Percentiles rank a stretch among this genome's conserved stretches.
phyloP scores from a whole-genome alignment of 148 eudicot genomes.

The Camellia sinensis region DNA sequence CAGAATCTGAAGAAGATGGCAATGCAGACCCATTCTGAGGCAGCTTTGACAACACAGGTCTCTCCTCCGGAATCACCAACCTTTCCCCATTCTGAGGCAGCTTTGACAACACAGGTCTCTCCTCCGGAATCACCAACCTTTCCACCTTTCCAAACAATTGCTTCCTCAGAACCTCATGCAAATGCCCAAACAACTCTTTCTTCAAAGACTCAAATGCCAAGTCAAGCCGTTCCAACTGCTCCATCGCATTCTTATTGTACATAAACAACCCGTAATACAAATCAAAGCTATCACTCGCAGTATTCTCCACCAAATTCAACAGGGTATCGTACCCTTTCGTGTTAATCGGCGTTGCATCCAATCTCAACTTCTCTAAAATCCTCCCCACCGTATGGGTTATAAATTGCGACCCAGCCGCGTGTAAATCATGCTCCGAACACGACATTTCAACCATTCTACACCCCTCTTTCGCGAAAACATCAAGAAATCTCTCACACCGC shows the following conservation, averaged over 20 bases:
- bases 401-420: slow-evolving; percentile 81
- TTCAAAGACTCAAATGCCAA: slow-evolving; percentile 77
- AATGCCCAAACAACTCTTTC: slow-evolving; percentile 76
- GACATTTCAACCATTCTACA: slow-evolving; percentile 83
- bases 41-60: slow-evolving; percentile 22
- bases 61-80: slow-evolving; percentile 10
- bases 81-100: slow-evolving; percentile 35
- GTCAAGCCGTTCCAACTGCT: slow-evolving; percentile 67
- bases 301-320: slow-evolving; percentile 82
- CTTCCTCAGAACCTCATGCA: slow-evolving; percentile 66
- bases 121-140: slow-evolving; percentile 16
- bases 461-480: slow-evolving; percentile 66
- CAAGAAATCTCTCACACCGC: slow-evolving; percentile 66
- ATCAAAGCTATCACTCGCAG: slow-evolving; percentile 82
- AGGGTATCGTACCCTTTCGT: slow-evolving; percentile 88
- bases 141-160: slow-evolving; percentile 58
- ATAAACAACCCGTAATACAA: slow-evolving; percentile 81
- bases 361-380: slow-evolving; percentile 55
- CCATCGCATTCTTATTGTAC: slow-evolving; percentile 86
- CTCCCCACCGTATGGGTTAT: slow-evolving; percentile 84
- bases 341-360: slow-evolving; percentile 70
- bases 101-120: slow-evolving; percentile 20
- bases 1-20: slow-evolving; percentile 20
- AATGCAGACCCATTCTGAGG: slow-evolving; percentile 24
- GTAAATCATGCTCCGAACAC: slow-evolving; percentile 74